Evolutionary conservation across 2,329 filamentous ascomycete genomes (phyloP).

Genomic region (Talaromyces sp.): DNA sequence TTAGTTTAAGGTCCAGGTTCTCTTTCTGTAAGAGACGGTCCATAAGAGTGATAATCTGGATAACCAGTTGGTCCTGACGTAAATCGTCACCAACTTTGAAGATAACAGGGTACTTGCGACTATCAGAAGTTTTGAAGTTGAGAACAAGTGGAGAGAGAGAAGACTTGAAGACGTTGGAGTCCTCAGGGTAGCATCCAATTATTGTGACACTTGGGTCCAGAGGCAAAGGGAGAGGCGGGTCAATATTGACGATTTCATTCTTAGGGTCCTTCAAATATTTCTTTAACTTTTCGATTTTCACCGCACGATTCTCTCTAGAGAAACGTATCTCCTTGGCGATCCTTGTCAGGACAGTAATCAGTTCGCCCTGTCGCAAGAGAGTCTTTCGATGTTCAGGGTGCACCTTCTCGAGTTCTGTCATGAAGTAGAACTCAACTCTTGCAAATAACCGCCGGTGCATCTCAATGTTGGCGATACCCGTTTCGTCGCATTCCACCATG

Average conservation of each 20-base stretch:
- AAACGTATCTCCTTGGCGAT: slow-evolving; percentile 84
- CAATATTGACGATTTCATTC: slow-evolving; percentile 78
- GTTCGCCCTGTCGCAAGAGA: slow-evolving; percentile 79
- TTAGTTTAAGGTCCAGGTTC: slow-evolving; percentile 89
- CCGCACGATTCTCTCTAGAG: slow-evolving; percentile 68
- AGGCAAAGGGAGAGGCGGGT: slow-evolving; percentile 80
- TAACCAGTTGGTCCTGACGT: slow-evolving; percentile 92
- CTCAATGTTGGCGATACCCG: slow-evolving; percentile 65
- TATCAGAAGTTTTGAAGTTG: slow-evolving; percentile 75
- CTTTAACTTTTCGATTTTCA: slow-evolving; percentile 80
- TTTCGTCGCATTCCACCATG: slow-evolving; percentile 93
- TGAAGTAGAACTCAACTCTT: slow-evolving; percentile 93
- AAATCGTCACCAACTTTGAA: slow-evolving; percentile 98
- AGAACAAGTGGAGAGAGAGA: slow-evolving; percentile 87
- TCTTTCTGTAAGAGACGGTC: slow-evolving; percentile 92
- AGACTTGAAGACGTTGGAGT: slow-evolving; percentile 92
- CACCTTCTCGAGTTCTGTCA: slow-evolving; percentile 73
- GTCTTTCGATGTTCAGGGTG: slow-evolving; percentile 70
- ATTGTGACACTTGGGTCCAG: slow-evolving; percentile 79
- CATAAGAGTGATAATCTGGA: slow-evolving; percentile 97
- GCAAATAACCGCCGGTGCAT: slow-evolving; percentile 81
- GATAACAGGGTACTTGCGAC: slow-evolving; percentile 79
- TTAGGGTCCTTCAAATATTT: slow-evolving; percentile 79
- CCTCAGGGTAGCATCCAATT: slow-evolving; percentile 73
- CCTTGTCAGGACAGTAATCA: slow-evolving; percentile 79